Evolutionary conservation across 345 rosid genomes (phyloP).

Genomic region (Eucalyptus melliodora): DNA sequence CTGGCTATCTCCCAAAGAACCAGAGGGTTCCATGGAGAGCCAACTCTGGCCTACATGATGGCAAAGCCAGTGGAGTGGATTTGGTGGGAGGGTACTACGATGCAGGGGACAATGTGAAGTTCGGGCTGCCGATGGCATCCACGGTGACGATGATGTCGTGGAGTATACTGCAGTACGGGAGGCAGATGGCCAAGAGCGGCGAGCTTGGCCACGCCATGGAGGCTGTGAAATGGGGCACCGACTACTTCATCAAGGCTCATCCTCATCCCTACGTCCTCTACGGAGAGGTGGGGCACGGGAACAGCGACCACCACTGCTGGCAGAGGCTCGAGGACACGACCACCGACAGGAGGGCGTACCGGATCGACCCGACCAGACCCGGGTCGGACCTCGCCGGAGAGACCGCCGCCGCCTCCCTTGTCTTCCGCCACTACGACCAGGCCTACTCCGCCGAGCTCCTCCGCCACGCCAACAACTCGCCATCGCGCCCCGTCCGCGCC

Average conservation of each 20-base stretch:
- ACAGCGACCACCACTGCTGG: constrained; percentile 36
- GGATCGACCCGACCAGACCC: constrained; percentile 9
- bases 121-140: constrained; percentile 41
- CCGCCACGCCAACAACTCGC: constrained; percentile 7
- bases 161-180: constrained; percentile 31
- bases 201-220: constrained; percentile 31
- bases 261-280: constrained; percentile 19
- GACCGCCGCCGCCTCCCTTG: constrained; percentile 30
- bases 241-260: constrained; percentile 38
- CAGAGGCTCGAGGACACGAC: constrained; percentile 49
- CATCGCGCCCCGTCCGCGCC: too few relatives aligned
- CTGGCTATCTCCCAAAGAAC: constrained; percentile 1
- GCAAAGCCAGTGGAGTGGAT: constrained; percentile 13
- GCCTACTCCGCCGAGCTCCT: constrained; percentile 22
- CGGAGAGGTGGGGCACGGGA: constrained; percentile 44
- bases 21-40: constrained; percentile 14
- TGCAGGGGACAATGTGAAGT: constrained; percentile 42
- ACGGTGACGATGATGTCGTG: constrained; percentile 42
- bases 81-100: constrained; percentile 45
- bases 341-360: constrained; percentile 22
- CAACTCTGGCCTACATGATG: constrained; percentile 3
- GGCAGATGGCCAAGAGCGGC: constrained; percentile 11
- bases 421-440: constrained; percentile 14
- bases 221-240: constrained; percentile 39
- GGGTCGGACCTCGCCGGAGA: constrained; percentile 42